Evolutionary conservation across 805 yeast genomes (phyloP).

Genomic region (Teunomyces pallodes): DNA sequence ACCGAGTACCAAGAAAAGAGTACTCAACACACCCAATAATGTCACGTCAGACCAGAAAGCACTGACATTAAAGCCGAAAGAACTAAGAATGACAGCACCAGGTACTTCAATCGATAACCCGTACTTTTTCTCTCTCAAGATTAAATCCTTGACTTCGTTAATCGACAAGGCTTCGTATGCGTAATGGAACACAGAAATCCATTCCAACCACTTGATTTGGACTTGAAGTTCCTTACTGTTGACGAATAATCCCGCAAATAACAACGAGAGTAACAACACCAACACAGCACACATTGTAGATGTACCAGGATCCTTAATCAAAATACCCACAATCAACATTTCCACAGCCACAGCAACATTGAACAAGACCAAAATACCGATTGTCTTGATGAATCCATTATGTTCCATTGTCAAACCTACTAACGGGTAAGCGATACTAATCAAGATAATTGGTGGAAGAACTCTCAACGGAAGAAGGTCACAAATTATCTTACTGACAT

Average conservation of each 20-base stretch:
- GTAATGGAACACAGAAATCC: constrained; percentile 88
- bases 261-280: constrained; percentile 74
- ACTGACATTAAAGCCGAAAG: constrained; percentile 88
- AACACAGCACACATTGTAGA: constrained; percentile 88
- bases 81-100: constrained; percentile 93
- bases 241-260: constrained; percentile 92
- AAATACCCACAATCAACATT: constrained; percentile 81
- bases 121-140: constrained; percentile 81
- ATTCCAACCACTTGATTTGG: constrained; percentile 71
- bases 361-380: constrained; percentile 71
- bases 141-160: constrained; percentile 86
- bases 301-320: constrained; percentile 85
- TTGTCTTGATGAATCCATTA: constrained; percentile 67
- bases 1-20: constrained; percentile 62
- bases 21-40: constrained; percentile 56
- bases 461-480: constrained; percentile 91
- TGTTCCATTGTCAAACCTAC: constrained; percentile 83
- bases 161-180: constrained; percentile 92
- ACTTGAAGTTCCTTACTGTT: constrained; percentile 63
- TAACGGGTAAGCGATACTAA: constrained; percentile 82
- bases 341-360: constrained; percentile 84
- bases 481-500: constrained; percentile 78
- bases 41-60: constrained; percentile 68
- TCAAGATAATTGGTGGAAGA: constrained; percentile 83
- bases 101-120: constrained; percentile 95